These are phyloP conservation scores for Rosa hybrid DNA, from an alignment of 331 rosid species.

Conservation along the genomic window DNA sequence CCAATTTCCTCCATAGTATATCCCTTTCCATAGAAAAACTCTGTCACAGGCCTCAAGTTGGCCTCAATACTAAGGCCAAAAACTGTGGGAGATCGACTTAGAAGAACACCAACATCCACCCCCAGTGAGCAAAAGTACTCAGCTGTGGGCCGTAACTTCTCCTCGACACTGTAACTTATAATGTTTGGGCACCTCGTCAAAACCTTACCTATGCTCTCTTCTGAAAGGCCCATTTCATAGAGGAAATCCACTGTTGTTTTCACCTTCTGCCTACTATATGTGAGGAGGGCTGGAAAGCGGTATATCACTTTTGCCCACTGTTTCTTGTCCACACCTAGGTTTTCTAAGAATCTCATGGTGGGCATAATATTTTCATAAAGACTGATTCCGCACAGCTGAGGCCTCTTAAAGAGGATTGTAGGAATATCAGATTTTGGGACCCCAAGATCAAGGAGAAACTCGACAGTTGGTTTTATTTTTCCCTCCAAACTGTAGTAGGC, in stretches of 20 bases:
- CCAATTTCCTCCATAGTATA: conserved; percentile 68
- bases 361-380: conserved; percentile 80
- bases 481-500: conserved; percentile 88
- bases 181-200: conserved; percentile 81
- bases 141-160: conserved; percentile 80
- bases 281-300: conserved; percentile 82
- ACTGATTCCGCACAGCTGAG: conserved; percentile 94
- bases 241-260: conserved; percentile 58
- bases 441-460: conserved; percentile 91
- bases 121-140: conserved; percentile 72
- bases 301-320: conserved; percentile 90
- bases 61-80: conserved; percentile 86
- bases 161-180: conserved; percentile 79
- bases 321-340: conserved; percentile 77
- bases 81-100: conserved; percentile 64
- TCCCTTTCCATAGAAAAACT: conserved; percentile 76
- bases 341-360: conserved; percentile 75
- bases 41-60: conserved; percentile 74
- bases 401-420: conserved; percentile 67
- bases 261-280: conserved; percentile 82
- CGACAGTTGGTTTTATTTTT: conserved; percentile 83
- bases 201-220: conserved; percentile 70
- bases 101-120: conserved; percentile 71
- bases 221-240: conserved; percentile 68
- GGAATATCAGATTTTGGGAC: conserved; percentile 69